phyloP scores from a whole-genome alignment of 768 basidiomycete genomes.

The Rhizopogon salebrosus region DNA sequence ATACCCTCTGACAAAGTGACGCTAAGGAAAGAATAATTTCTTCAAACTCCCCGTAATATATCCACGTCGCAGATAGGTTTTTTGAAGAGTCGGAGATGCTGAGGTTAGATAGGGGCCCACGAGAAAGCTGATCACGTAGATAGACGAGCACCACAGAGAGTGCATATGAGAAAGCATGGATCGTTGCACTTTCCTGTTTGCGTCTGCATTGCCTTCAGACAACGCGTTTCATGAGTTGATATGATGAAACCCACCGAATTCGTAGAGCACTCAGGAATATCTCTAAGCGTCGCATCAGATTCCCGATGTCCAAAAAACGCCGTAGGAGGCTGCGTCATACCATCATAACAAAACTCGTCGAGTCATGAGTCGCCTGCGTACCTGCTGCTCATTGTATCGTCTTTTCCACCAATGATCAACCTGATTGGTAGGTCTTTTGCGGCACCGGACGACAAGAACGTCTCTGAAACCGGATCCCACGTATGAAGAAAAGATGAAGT shows the following conservation, averaged over 20 bases:
- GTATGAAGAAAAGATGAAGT: slow-evolving; percentile 59
- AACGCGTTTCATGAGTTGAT: slow-evolving; percentile 1
- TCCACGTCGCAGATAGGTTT: slow-evolving; percentile 40
- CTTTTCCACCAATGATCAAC: slow-evolving; percentile 52
- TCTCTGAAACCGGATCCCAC: slow-evolving; percentile 55
- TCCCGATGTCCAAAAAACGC: slow-evolving; percentile 67
- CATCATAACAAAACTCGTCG: background rate
- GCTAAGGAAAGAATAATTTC: slow-evolving; percentile 48
- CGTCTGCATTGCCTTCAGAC: slow-evolving; percentile 28
- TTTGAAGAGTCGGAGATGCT: slow-evolving; percentile 2
- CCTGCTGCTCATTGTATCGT: slow-evolving; percentile 55
- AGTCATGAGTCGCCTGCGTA: slow-evolving; percentile 17
- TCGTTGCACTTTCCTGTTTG: slow-evolving; percentile 43
- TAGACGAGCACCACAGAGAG: slow-evolving; percentile 50
- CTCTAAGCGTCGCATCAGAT: slow-evolving; percentile 63
- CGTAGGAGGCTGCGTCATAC: slow-evolving; percentile 40
- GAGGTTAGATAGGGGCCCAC: slow-evolving; percentile 30
- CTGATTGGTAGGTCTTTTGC: slow-evolving; percentile 28
- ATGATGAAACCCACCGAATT: slow-evolving; percentile 35
- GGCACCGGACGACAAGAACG: slow-evolving; percentile 46
- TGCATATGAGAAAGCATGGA: slow-evolving; percentile 64
- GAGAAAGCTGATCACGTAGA: slow-evolving; percentile 42
- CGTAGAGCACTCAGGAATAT: slow-evolving; percentile 42
- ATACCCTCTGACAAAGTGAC: slow-evolving; percentile 54
- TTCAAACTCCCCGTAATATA: slow-evolving; percentile 45